Evolutionary conservation across 805 yeast species (phyloP), one percentile per base, ranked within the genome.

Genomic region (Pichia heedii): DNA sequence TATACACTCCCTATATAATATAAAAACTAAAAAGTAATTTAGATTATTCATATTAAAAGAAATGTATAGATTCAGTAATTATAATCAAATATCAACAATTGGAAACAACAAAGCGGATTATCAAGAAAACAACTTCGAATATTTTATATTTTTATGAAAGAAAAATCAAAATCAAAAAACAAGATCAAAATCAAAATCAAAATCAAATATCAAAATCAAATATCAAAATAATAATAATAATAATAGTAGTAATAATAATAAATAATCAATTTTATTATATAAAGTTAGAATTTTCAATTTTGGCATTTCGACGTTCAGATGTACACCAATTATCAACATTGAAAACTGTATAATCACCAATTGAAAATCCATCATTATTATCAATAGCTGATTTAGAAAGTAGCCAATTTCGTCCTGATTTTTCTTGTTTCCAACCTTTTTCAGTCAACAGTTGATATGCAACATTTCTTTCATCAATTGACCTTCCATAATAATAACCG

Each of bases 311-410:
- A 54, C 64, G 67, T 45, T 70, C 76, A 18, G 57, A 52, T 15
- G 68, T 59, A 16, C 62, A 60, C 76, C 76, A 71, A 40, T 62
- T 67, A 41, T 57, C 63, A 27, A 69, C 61, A 51, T 67, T 69
- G 50, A 71, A 71, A 13, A 69, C 56, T 47, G 63, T 68, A 53
- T 60, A 69, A 46, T 70, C 73, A 26, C 70, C 71, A 27, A 68
- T 50, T 48, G 67, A 71, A 47, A 60, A 68, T 18, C 52, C 54
- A 37, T 67, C 73, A 34, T 66, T 67, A n/a, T 56, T 51, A 37
- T 63, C 57, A 41, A 64, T 66, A 8, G 65, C 58, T 18, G 68
- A 62, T 38, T 60, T 68, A 36, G 70, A 63, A 41, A 66, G 62
- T 45, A 60, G 65, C 72, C 72, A 68, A 19, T 39, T 19, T 13